phyloP scores from a whole-genome alignment of 805 yeast species.

The Peterozyma xylosa region DNA sequence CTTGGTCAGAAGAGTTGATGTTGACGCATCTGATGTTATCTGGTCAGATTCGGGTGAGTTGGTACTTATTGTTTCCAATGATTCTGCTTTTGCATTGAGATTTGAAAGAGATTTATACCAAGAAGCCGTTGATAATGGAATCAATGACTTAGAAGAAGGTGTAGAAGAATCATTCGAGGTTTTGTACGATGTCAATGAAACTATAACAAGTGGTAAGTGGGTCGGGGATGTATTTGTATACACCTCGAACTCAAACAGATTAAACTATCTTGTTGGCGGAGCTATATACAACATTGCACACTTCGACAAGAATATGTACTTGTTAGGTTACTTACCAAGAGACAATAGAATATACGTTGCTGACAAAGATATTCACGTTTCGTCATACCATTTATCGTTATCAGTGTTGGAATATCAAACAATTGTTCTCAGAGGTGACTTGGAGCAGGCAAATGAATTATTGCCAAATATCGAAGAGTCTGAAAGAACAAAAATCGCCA shows the following conservation, averaged over 20 bases:
- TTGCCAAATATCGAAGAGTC: constrained; percentile 56
- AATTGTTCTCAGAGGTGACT: constrained; percentile 87
- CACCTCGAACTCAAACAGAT: constrained; percentile 79
- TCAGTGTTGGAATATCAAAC: constrained; percentile 94
- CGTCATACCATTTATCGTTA: constrained; percentile 74
- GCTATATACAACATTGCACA: constrained; percentile 88
- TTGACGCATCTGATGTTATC: constrained; percentile 71
- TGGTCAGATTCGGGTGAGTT: constrained; percentile 96
- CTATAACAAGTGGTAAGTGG: constrained; percentile 86
- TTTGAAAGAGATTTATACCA: constrained; percentile 63
- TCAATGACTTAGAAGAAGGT: constrained; percentile 75
- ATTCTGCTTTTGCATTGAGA: constrained; percentile 70
- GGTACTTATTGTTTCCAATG: constrained; percentile 64
- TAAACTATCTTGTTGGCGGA: constrained; percentile 93
- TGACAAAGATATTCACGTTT: constrained; percentile 82
- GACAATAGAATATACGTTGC: constrained; percentile 86
- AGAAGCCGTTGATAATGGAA: constrained; percentile 51
- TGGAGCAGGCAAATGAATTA: constrained; percentile 70
- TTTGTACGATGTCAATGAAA: constrained; percentile 72
- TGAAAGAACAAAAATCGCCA: constrained; percentile 71
- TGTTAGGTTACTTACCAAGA: constrained; percentile 84
- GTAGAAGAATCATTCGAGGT: constrained; percentile 83
- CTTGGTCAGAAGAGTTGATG: constrained; percentile 83
- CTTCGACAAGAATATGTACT: constrained; percentile 79
- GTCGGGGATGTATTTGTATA: constrained; percentile 95